Evolutionary conservation across 805 yeast species (phyloP).

Genomic region (Cephaloascus albidus): DNA sequence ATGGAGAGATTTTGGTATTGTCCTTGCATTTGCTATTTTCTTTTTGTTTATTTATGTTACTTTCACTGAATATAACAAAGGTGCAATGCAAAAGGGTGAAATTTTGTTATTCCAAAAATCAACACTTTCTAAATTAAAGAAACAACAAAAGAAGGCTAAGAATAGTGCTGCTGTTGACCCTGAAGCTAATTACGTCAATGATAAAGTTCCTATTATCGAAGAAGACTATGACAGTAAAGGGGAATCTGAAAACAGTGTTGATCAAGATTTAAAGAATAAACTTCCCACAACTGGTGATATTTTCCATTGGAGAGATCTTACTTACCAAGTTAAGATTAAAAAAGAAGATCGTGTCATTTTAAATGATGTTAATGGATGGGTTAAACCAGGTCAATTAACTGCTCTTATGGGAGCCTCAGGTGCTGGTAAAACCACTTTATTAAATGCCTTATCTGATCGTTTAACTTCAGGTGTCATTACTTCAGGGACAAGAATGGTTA

Average conservation of each 20-base stretch:
- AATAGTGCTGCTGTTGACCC: slow-evolving; percentile 13
- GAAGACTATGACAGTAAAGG: too few species aligned
- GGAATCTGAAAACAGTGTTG: too few species aligned
- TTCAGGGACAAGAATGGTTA: too few species aligned
- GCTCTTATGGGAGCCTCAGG: slow-evolving; percentile 38
- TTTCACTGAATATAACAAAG: slow-evolving; percentile 48
- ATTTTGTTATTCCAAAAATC: slow-evolving; percentile 48
- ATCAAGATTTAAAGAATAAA: slow-evolving; percentile 8
- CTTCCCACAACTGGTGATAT: slow-evolving; percentile 28
- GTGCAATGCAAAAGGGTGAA: too few species aligned
- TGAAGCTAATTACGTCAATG: too few species aligned
- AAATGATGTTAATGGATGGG: slow-evolving; percentile 70
- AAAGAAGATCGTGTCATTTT: slow-evolving; percentile 51
- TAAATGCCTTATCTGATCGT: too few species aligned
- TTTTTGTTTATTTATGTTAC: slow-evolving; percentile 45
- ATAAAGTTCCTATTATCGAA: too few species aligned
- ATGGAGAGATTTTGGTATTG: slow-evolving; percentile 63
- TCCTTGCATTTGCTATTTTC: slow-evolving; percentile 42
- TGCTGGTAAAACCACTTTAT: slow-evolving; percentile 19
- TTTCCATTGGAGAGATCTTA: too few species aligned
- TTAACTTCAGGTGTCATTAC: slow-evolving; percentile 15
- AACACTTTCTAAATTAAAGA: slow-evolving; percentile 36
- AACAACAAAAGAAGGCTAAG: slow-evolving; percentile 18
- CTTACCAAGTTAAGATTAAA: slow-evolving; percentile 57
- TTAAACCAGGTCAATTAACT: too few species aligned